Base-by-base conservation (phyloP, 768 basidiomycete genomes). In the Lactarius akahatsu region DNA sequence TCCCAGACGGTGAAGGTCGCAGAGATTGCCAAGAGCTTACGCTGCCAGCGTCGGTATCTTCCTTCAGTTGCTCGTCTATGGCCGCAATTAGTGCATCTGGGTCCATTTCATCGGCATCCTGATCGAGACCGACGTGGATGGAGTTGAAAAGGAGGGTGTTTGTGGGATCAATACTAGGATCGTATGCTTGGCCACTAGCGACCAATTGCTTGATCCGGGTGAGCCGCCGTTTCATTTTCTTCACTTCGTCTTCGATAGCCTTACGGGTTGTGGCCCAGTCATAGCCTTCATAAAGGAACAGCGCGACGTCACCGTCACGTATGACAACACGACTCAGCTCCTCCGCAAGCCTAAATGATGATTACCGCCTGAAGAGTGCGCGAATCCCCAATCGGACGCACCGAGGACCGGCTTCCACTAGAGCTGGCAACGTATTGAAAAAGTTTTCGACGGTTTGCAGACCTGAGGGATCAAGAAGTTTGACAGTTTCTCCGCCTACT, bases 21-120 rank as follows among this genome's bases (percentile, higher is more conserved):
- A 96, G 77, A 7, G 94, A 88, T 71, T 96, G 94, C 94, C 95
- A 97, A 20, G 94, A 96, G 70, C 90, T 89, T 72, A 92, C 88
- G 61, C 85, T 91, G 4, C 81, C 84, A 2, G 86, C 88, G 50
- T 96, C 93, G 2, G 80, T 72, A 41, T 89, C 88, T 20, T 92
- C 89, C 65, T 86, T 86, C 45, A 98, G 80, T 74, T 98, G 91
- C 59, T 95, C 88, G 71, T 98, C 93, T 65, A 98, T 97, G 1
- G 95, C 96, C 8, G 92, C 94, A 43, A 97, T 85, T 54, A 96
- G 80, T 2, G 86, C 87, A 11, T 82, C 85, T 3, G 89, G 85
- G 72, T 96, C 94, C 70, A 90, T 78, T 32, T 86, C 84, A 58
- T 90, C 88, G 16, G 85, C 76, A 62, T 92, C 88, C 69, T 89